Evolutionary conservation across 768 basidiomycete genomes (phyloP).

Genomic region (Mrakia frigida): DNA sequence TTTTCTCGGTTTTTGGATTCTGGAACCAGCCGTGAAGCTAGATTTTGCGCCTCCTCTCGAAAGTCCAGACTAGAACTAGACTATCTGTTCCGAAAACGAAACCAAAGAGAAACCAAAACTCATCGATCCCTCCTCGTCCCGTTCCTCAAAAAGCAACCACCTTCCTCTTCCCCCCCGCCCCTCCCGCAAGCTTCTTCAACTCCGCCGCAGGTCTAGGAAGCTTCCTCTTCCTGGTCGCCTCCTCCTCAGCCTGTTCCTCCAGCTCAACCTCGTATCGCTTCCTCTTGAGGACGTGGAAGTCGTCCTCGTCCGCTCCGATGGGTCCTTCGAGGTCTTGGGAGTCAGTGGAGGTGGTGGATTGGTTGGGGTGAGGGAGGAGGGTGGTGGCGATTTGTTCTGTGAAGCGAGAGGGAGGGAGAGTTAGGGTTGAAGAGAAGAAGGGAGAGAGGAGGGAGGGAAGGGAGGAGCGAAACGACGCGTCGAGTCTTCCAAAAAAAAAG

Average conservation of each 20-base stretch:
- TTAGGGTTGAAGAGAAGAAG: not conserved
- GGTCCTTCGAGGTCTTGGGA: slow-evolving; percentile 15
- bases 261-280: slow-evolving; percentile 57
- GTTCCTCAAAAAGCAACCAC: slow-evolving; percentile 24
- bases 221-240: not conserved
- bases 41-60: too few species aligned
- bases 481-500: too few species aligned
- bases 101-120: not conserved
- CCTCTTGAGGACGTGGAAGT: slow-evolving; percentile 77
- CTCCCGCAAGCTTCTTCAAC: not conserved
- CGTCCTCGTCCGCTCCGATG: slow-evolving; percentile 83
- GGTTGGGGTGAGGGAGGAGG: not conserved
- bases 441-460: not conserved
- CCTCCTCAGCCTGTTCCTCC: slow-evolving; percentile 49
- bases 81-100: not conserved
- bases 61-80: too few species aligned
- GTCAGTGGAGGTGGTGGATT: not conserved
- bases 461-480: too few species aligned
- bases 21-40: too few species aligned
- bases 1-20: too few species aligned
- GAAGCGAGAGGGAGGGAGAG: not conserved
- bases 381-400: slow-evolving; percentile 11
- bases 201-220: not conserved
- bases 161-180: slow-evolving; percentile 15
- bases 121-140: not conserved